Conservation (phyloP, 2,329 filamentous ascomycete genomes). For the Mycosphaerella sp. region DNA sequence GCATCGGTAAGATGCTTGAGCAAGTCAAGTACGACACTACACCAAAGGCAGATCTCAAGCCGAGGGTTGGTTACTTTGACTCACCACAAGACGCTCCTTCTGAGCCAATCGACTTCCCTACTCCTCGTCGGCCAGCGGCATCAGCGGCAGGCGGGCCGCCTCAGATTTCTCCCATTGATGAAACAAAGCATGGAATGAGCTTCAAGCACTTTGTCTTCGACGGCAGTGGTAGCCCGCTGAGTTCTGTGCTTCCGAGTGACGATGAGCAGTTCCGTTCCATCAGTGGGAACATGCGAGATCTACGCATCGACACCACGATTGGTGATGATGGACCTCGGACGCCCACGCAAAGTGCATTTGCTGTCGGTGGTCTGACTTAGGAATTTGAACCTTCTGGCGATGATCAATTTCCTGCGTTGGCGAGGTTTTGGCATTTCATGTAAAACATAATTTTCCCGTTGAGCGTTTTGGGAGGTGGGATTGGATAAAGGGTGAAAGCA, state of each 20-base stretch:
- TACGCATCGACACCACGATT: slow-evolving; percentile 18
- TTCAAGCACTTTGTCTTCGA: slow-evolving; percentile 30
- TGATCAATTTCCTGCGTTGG: not conserved
- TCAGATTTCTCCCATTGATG: slow-evolving; percentile 9
- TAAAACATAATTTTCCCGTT: too few relatives aligned
- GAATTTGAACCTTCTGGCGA: not conserved
- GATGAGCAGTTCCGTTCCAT: slow-evolving; percentile 5
- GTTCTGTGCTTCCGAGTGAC: slow-evolving; percentile 2
- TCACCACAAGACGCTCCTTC: slow-evolving; percentile 6
- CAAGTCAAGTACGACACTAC: slow-evolving; percentile 43
- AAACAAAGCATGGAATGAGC: slow-evolving; percentile 20
- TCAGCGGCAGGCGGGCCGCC: slow-evolving; percentile 5
- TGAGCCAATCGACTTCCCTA: slow-evolving; percentile 8
- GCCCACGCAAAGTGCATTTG: slow-evolving; percentile 21
- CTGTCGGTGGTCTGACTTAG: not conserved
- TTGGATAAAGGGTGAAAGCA: too few relatives aligned
- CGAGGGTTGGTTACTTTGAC: slow-evolving; percentile 36
- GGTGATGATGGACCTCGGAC: slow-evolving; percentile 20
- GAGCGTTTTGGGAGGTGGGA: too few relatives aligned
- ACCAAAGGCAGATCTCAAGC: slow-evolving; percentile 33
- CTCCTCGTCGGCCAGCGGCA: slow-evolving; percentile 3
- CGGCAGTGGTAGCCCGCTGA: slow-evolving; percentile 7
- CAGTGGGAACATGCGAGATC: slow-evolving; percentile 12
- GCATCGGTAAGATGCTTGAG: slow-evolving; percentile 34
- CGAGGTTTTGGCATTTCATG: not conserved